These are phyloP conservation scores for Tulasnella calospora DNA, from an alignment of 768 basidiomycete genomes.

Conservation along the genomic window DNA sequence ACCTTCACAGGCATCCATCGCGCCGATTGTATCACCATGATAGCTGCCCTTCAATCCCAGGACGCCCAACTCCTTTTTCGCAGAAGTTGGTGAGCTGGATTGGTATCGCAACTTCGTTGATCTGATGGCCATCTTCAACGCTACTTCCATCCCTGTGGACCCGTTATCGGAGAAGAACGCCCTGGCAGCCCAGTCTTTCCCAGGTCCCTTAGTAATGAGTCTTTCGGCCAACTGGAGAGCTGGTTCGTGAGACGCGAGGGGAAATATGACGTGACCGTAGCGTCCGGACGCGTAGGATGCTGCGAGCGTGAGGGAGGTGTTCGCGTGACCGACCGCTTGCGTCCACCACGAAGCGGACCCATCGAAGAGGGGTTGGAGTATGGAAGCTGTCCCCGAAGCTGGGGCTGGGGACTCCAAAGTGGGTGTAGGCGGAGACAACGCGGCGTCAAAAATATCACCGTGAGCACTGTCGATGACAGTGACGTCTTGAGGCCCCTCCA, in stretches of 20 bases:
- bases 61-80: slow-evolving; percentile 58
- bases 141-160: slow-evolving; percentile 95
- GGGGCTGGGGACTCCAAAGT: slow-evolving; percentile 27
- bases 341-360: slow-evolving; percentile 99
- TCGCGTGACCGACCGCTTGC: slow-evolving; percentile 80
- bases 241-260: slow-evolving; percentile 78
- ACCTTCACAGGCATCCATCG: slow-evolving; percentile 87
- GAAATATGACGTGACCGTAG: slow-evolving; percentile 97
- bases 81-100: slow-evolving; percentile 22
- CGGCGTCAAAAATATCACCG: slow-evolving; percentile 76
- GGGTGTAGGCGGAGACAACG: slow-evolving; percentile 41
- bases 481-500: slow-evolving; percentile 65
- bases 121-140: slow-evolving; percentile 91
- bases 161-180: slow-evolving; percentile 95
- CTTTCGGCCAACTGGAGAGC: slow-evolving; percentile 80
- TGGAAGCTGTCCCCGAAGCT: slow-evolving; percentile 34
- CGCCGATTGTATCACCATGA: slow-evolving; percentile 96
- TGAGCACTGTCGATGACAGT: slow-evolving; percentile 88
- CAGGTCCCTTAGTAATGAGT: slow-evolving; percentile 68
- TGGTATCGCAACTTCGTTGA: slow-evolving; percentile 49
- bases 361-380: slow-evolving; percentile 65
- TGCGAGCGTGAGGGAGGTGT: slow-evolving; percentile 71
- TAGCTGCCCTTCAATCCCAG: slow-evolving; percentile 89
- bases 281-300: slow-evolving; percentile 86
- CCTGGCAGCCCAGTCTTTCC: slow-evolving; percentile 82